Evolutionary conservation across 192 early-diverging fungal species (phyloP), one percentile per base, ranked within the genome.

Genomic region (Coemansia sp.): DNA sequence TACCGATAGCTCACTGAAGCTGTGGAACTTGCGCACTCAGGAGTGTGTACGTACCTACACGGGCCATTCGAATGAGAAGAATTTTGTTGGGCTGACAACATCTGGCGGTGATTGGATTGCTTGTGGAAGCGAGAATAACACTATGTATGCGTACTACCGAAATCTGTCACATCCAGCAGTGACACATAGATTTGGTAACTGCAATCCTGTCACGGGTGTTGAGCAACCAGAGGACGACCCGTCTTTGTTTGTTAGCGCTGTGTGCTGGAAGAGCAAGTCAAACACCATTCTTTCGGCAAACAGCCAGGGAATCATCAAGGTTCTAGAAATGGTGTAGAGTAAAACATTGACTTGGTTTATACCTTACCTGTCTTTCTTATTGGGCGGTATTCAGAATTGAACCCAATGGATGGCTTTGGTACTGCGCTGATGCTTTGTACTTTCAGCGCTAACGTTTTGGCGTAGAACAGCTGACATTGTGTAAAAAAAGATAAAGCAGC

Each of bases 101-200:
- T 88, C 88, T 54, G 71, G 59, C 9, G 82, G 82, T 14, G 92
- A 96, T 52, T 94, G 92, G 86, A 92, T 98, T 64, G 81, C 92
- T 0, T 95, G 93, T 67, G 96, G 96, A 24, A 94, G 92, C 68
- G 96, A 98, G 76, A 93, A 89, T 52, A 95, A 98, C 76, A 86
- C 87, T 4, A 85, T 95, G 16, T 95, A 90, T 65, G 86, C 89
- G 0, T 98, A 98, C 66, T 89, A 92, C 79, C 85, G 84, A 38
- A 80, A 83, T 44, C 74, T 93, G 48, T 83, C 85, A 44, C 81
- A 85, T 26, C 94, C 96, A 0, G 85, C 93, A 12, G 83, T 92
- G 22, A 83, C 81, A 18, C 84, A 89, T 66, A 81, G 77, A 60
- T 96, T 98, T 81, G 94, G 91, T 12, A 86, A 85, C 49, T 81